Base-by-base conservation (phyloP, 2,329 filamentous ascomycete genomes). In the Pseudogymnoascus sp. region DNA sequence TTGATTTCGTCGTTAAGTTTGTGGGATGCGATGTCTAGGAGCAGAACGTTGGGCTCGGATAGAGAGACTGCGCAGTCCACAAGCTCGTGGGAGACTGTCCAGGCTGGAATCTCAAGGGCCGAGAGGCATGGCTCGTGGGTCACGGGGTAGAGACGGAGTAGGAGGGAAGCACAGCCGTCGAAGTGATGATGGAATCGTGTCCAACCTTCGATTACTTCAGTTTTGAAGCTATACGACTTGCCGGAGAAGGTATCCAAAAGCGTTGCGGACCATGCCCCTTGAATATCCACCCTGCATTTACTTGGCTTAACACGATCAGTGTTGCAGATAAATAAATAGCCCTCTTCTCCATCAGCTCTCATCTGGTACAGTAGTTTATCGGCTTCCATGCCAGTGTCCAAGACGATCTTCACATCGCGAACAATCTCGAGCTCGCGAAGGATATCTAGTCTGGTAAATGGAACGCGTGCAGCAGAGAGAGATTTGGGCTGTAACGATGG, bases 241-340 rank as follows among this genome's bases (percentile, higher is more conserved):
- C 72, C 72, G 1, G 67, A 68, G 4, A 74, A 66, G 4, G 72
- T 72, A 11, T 73, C 70, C 40, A 74, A 43, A 3, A 68, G 60
- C 11, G 66, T 65, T n/a, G 73, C 63, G 3, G 68, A 61, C 72
- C 72, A 74, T 6, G 38, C 21, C 1, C 72, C 72, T 18, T 68
- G 69, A 21, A 74, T 60, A 3, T 65, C 60, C 0, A 74, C 63
- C 4, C 43, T 62, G n/a, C 69, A 69, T 18, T 68, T 63, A 5
- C 66, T 59, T 0, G 67, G 61, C 1, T 64, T 65, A 9, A 60
- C 66, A 2, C 71, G 67, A 36, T 74, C 69, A 11, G 68, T 71
- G 28, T 74, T 74, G 64, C 72, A 73, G 61, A 73, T 68, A 60
- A 74, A 74, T 1, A 73, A 62, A 38, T 70, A 74, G 6, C 68